Percentiles rank a stretch among this genome's conserved stretches.
Conservation (phyloP, 306 rosid genomes). For the Cercis canadensis region DNA sequence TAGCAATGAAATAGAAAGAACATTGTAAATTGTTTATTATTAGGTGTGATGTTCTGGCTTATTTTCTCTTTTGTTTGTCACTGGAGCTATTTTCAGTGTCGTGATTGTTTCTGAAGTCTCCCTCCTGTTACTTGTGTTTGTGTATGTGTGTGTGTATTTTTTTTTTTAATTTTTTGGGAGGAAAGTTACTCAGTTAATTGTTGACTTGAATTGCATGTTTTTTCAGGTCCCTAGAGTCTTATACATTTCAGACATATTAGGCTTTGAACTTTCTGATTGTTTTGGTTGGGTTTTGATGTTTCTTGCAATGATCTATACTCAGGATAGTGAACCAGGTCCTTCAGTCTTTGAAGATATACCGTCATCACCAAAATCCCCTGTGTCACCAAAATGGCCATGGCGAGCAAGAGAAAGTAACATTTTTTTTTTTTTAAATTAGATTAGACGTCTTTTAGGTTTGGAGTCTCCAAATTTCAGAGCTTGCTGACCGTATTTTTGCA, state of each 20-base stretch:
- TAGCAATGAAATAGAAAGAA: neutral
- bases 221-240: no score
- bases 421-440: no score
- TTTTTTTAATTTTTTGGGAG: no score
- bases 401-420: conserved; percentile 61
- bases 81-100: neutral
- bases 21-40: neutral
- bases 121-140: neutral
- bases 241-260: no score
- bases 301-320: conserved; percentile 41
- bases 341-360: conserved; percentile 66
- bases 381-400: conserved; percentile 85
- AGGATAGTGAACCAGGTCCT: conserved; percentile 69
- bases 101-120: neutral
- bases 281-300: conserved; percentile 22
- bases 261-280: conserved; percentile 12
- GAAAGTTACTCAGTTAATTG: no score
- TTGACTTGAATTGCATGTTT: no score
- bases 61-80: neutral
- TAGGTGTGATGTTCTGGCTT: neutral
- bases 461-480: no score
- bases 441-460: no score
- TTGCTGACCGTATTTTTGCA: no score
- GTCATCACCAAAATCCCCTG: conserved; percentile 87
- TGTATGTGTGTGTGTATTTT: no score